Evolutionary conservation across 208 protist genomes (phyloP).

Genomic region (Acanthamoeba triangularis): DNA sequence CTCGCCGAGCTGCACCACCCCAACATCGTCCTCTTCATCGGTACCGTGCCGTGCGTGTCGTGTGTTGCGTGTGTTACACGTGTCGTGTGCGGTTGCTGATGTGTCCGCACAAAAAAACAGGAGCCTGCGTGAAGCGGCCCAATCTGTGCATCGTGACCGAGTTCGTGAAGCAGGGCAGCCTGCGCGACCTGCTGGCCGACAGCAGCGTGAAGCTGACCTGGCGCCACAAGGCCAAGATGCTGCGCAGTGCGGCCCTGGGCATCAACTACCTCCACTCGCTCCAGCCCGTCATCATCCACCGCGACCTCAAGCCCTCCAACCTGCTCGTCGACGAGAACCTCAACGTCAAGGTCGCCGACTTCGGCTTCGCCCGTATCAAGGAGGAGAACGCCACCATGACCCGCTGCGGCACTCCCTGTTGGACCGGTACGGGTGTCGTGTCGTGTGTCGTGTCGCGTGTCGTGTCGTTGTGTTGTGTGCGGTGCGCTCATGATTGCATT

Average conservation of each 20-base stretch:
- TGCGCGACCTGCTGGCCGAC: neutral
- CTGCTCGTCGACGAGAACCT: slow-evolving; percentile 35
- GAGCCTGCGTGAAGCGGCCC: slow-evolving; percentile 39
- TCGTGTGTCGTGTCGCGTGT: neutral
- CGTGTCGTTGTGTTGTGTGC: neutral
- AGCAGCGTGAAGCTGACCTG: neutral
- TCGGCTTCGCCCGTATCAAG: slow-evolving; percentile 1
- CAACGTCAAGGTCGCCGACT: slow-evolving; percentile 11
- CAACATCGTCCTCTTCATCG: slow-evolving; percentile 71
- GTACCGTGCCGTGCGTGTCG: neutral
- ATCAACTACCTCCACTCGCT: slow-evolving; percentile 65
- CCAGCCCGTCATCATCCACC: slow-evolving; percentile 50
- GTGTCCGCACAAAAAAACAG: neutral
- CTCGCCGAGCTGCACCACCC: slow-evolving; percentile 64
- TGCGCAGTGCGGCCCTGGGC: slow-evolving; percentile 33
- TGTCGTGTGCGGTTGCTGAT: neutral
- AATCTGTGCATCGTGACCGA: slow-evolving; percentile 69
- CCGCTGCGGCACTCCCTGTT: neutral
- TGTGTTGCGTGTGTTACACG: neutral
- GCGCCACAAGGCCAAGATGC: neutral
- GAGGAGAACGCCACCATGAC: slow-evolving; percentile 24
- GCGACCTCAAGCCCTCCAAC: slow-evolving; percentile 49
- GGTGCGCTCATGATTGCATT: neutral
- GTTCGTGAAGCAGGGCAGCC: slow-evolving; percentile 47
- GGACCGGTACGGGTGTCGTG: neutral